These are phyloP conservation scores for Lentinula boryana DNA, from an alignment of 768 basidiomycete species.

Conservation along the genomic window DNA sequence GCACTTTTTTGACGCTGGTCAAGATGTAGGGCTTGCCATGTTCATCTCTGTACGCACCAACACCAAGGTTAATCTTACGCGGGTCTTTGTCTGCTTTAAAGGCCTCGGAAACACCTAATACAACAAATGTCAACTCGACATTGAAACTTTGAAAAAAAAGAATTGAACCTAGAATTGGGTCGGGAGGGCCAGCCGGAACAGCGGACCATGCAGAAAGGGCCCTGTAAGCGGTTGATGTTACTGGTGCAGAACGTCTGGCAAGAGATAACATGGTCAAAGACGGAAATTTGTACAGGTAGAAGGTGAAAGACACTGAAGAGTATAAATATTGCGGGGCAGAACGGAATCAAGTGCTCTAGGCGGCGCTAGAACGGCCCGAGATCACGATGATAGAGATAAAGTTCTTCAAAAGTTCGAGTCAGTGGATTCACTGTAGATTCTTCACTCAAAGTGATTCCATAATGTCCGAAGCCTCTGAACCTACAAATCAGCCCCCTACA, in stretches of 20 bases:
- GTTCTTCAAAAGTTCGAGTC: background rate
- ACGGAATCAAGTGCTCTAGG: conserved; percentile 12
- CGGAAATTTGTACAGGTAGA: conserved; percentile 36
- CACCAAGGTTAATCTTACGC: conserved; percentile 96
- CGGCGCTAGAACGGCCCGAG: background rate
- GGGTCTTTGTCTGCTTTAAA: conserved; percentile 94
- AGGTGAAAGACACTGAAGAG: conserved; percentile 6
- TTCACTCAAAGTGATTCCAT: background rate
- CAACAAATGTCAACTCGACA: conserved; percentile 10
- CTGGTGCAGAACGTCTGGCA: conserved; percentile 42
- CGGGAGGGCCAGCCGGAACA: conserved; percentile 85
- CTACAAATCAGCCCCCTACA: conserved; percentile 13
- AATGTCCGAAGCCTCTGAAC: conserved; percentile 28
- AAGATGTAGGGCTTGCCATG: conserved; percentile 94
- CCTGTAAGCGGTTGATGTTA: conserved; percentile 30
- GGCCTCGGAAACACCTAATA: conserved; percentile 71
- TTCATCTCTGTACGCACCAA: conserved; percentile 93
- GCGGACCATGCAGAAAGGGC: conserved; percentile 72
- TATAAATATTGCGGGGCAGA: conserved; percentile 17
- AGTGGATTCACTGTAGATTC: background rate
- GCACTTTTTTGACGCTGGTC: conserved; percentile 80
- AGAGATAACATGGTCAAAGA: conserved; percentile 24
- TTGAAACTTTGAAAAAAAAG: conserved; percentile 2
- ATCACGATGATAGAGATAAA: background rate
- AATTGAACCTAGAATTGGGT: conserved; percentile 80